Base-by-base conservation (phyloP, 306 rosid genomes). In the Alnus rubra region DNA sequence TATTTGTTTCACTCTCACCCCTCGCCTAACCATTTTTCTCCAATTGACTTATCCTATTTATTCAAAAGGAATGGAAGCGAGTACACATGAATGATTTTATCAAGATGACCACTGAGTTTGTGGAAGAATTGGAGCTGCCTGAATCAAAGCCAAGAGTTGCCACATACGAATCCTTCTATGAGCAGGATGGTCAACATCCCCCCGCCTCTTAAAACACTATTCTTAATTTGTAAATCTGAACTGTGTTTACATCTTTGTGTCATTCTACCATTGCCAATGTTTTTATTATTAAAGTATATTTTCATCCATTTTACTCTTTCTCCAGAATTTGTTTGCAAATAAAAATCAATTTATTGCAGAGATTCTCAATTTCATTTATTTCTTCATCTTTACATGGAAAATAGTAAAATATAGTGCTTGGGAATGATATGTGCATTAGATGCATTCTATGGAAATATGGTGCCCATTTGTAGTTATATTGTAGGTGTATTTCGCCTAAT, bases 121-220 rank as follows among this genome's bases (percentile, higher is more conserved):
- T 80, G 81, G 82, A 88, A 89, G 90, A 89, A 78, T 64, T 90
- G 81, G 85, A 90, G 80, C 83, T 81, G 81, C 94, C 97, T 59
- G 89, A 93, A 68, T 70, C 96, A 37, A 90, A 92, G 90, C 82
- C 94, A 50, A 90, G 97, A 86, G 93, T 95, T 78, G 80, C 84
- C 53, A 82, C 96, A 45, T 91, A 86, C 51, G 94, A 95, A 84
- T 80, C 87, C 28, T 89, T 88, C 90, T 92, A 79, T 64, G 60
- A 70, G 54, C 86, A 87, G 75, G 90, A 82, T 51, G 86, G 64
- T 56, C 84, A 83, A 73, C 75, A 84, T 79, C 73, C 85, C 44
- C 74, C 28, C 4, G 47, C 71, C 33, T 71, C 89, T 45, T 89
- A 87, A 87, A 42, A 87, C 71, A 50, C 14, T 28, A 70, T 69